Evolutionary conservation across 805 yeast species (phyloP).

Genomic region (Saturnispora saitoi): DNA sequence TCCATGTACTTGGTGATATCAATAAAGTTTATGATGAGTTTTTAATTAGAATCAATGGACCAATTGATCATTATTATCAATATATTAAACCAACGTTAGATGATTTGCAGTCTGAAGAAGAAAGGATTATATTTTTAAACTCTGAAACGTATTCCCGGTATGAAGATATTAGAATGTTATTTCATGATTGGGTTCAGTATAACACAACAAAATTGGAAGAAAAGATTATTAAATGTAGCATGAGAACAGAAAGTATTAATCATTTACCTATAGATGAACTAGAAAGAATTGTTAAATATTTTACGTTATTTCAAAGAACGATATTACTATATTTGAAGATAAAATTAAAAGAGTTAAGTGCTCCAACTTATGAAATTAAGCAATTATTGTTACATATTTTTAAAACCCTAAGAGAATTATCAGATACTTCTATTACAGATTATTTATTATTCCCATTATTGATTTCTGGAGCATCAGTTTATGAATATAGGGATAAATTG

Average conservation of each 20-base stretch:
- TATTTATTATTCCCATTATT: conserved; percentile 19
- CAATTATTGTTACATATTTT: conserved; percentile 16
- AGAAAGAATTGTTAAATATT: conserved; percentile 13
- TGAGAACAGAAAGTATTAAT: conserved; percentile 8
- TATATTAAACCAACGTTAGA: conserved; percentile 5
- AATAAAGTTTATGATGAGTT: conserved; percentile 14
- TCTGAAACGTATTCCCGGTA: conserved; percentile 13
- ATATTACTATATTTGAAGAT: conserved; percentile 15
- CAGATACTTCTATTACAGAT: conserved; percentile 11
- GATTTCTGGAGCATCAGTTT: conserved; percentile 22
- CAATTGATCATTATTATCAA: conserved; percentile 5
- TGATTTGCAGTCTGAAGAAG: conserved; percentile 7
- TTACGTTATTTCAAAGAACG: conserved; percentile 18
- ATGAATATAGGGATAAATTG: conserved; percentile 20
- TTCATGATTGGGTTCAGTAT: conserved; percentile 22
- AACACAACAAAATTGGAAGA: conserved; percentile 11
- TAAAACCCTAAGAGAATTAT: conserved; percentile 13
- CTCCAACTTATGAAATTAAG: conserved; percentile 19
- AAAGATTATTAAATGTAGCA: conserved; percentile 12
- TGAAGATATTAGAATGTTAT: conserved; percentile 15
- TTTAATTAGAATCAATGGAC: conserved; percentile 4
- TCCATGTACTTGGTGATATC: conserved; percentile 16
- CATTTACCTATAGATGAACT: conserved; percentile 2
- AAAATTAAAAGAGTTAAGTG: conserved; percentile 17
- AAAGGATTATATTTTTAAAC: conserved; percentile 9